Conservation (phyloP, 2,329 filamentous ascomycete species). For the Blumeriella jaapii region DNA sequence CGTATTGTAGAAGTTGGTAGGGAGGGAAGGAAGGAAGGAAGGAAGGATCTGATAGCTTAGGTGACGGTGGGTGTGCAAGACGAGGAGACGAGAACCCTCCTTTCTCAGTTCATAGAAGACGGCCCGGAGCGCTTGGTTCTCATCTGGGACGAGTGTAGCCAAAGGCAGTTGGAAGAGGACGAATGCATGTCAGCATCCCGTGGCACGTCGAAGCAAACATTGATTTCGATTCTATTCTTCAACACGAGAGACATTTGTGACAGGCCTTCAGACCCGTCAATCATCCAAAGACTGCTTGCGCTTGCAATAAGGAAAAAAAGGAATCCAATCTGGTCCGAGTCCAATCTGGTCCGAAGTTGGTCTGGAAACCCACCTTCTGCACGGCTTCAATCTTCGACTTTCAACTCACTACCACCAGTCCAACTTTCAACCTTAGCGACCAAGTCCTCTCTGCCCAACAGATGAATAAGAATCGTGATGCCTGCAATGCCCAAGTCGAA, state of each 20-base stretch:
- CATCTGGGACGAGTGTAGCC: too few species aligned
- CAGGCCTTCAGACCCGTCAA: neutral
- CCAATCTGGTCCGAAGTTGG: neutral
- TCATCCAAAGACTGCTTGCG: neutral
- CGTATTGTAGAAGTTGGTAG: too few species aligned
- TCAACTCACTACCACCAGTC: slow-evolving; percentile 8
- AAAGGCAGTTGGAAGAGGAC: too few species aligned
- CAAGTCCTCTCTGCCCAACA: slow-evolving; percentile 18
- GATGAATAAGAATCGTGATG: slow-evolving; percentile 20
- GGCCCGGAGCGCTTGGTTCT: too few species aligned
- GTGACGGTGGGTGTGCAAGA: neutral
- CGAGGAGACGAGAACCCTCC: neutral
- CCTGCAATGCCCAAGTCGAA: slow-evolving; percentile 13
- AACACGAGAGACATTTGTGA: neutral
- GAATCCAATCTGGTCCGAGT: neutral
- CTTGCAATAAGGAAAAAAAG: neutral
- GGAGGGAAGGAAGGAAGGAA: too few species aligned
- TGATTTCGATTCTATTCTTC: too few species aligned
- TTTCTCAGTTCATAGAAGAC: neutral
- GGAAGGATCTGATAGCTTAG: neutral
- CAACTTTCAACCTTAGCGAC: slow-evolving; percentile 12
- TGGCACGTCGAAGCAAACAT: too few species aligned
- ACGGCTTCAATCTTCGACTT: neutral
- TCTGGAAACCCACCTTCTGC: neutral
- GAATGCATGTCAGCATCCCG: too few species aligned